These are phyloP conservation scores for Cordyceps cateniannulata DNA, from an alignment of 2,329 filamentous ascomycete genomes.

Conservation along the genomic window DNA sequence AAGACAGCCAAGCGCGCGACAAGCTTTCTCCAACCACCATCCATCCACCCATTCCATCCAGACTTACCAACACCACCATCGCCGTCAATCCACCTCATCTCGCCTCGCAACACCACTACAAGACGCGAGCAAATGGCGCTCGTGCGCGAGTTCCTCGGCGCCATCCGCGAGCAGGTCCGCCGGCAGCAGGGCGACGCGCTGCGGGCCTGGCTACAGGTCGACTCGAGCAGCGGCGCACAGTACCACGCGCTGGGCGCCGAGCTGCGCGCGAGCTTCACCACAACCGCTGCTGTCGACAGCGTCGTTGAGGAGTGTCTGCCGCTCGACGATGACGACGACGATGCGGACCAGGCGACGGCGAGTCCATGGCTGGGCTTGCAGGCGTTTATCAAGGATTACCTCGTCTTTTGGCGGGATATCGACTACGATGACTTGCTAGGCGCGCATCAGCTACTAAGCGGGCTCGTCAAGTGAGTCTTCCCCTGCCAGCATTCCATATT, in stretches of 20 bases:
- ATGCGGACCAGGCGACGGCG: slow-evolving; percentile 49
- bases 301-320: slow-evolving; percentile 59
- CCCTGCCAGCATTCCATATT: background rate
- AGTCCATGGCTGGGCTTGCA: slow-evolving; percentile 67
- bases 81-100: background rate
- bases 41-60: background rate
- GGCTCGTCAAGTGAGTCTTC: slow-evolving; percentile 62
- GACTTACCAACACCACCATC: too few relatives aligned
- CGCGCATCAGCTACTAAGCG: slow-evolving; percentile 68
- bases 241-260: slow-evolving; percentile 65
- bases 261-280: slow-evolving; percentile 51
- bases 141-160: slow-evolving; percentile 60
- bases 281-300: slow-evolving; percentile 48
- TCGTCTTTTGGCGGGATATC: slow-evolving; percentile 75
- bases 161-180: slow-evolving; percentile 51
- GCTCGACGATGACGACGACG: slow-evolving; percentile 55
- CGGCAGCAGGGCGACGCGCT: slow-evolving; percentile 59
- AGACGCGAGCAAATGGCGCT: slow-evolving; percentile 26
- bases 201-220: slow-evolving; percentile 65
- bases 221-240: slow-evolving; percentile 60
- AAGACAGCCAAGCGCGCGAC: background rate
- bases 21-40: background rate
- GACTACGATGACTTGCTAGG: slow-evolving; percentile 67
- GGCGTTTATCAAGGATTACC: slow-evolving; percentile 73
- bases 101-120: background rate